phyloP scores from a whole-genome alignment of 768 basidiomycete species.

The Filobasidium floriforme region DNA sequence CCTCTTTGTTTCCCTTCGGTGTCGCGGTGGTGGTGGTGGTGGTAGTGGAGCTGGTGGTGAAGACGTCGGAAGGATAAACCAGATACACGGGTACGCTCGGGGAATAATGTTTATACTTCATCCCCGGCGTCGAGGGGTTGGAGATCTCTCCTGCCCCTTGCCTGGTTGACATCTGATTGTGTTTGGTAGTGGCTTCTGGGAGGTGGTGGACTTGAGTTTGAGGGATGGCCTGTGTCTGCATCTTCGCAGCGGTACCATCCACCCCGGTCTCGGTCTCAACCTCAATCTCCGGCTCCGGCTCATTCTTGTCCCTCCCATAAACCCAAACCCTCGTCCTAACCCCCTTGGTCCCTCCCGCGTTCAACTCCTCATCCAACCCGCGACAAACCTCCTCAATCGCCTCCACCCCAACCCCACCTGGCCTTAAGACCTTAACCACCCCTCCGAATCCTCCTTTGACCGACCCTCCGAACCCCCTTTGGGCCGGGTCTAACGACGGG shows the following conservation, averaged over 20 bases:
- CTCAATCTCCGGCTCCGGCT: conserved; percentile 54
- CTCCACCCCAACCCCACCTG: conserved; percentile 88
- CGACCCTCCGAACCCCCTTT: too few species aligned
- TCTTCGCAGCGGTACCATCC: too few species aligned
- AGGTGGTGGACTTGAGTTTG: too few species aligned
- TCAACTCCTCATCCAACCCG: conserved; percentile 41
- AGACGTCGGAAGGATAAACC: conserved; percentile 46
- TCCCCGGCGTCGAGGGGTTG: conserved; percentile 90
- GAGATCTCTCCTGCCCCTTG: conserved; percentile 2
- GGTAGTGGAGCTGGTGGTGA: conserved; percentile 22
- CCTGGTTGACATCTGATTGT: background rate
- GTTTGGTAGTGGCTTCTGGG: too few species aligned
- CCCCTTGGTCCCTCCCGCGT: background rate
- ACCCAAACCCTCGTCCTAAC: conserved; percentile 32
- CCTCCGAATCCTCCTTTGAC: conserved; percentile 43
- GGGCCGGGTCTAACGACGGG: too few species aligned
- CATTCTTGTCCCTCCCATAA: conserved; percentile 28
- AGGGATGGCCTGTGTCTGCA: too few species aligned
- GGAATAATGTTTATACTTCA: conserved; percentile 98
- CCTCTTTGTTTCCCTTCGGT: background rate
- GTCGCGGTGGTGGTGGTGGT: background rate
- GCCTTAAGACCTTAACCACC: conserved; percentile 70
- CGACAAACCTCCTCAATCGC: conserved; percentile 61
- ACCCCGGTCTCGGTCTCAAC: conserved; percentile 51
- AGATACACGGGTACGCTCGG: conserved; percentile 79